These are phyloP conservation scores for Erigeron canadensis DNA, from an alignment of 129 eudicot species.

Conservation along the genomic window DNA sequence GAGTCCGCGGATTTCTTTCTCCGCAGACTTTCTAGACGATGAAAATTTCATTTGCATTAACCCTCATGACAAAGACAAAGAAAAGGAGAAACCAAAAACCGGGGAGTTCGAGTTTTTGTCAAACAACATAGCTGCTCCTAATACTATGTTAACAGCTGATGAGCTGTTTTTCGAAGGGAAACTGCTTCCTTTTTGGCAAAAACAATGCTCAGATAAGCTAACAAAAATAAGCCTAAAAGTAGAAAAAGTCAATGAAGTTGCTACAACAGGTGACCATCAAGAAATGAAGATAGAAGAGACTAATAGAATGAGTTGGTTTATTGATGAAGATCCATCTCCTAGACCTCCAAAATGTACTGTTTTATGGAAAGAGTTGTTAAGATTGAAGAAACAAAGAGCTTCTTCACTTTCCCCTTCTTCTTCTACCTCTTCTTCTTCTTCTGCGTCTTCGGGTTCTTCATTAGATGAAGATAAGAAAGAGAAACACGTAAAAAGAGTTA, in stretches of 20 bases:
- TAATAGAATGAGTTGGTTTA: slow-evolving; percentile 56
- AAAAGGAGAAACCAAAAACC: slow-evolving; percentile 17
- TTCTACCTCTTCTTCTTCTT: slow-evolving; percentile 62
- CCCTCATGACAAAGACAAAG: slow-evolving; percentile 32
- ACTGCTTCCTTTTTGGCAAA: slow-evolving; percentile 74
- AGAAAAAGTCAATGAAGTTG: slow-evolving; percentile 25
- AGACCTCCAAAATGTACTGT: slow-evolving; percentile 92
- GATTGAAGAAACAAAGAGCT: slow-evolving; percentile 63
- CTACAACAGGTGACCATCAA: slow-evolving; percentile 13
- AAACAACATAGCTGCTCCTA: slow-evolving; percentile 19
- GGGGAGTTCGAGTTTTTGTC: slow-evolving; percentile 81
- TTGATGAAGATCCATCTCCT: slow-evolving; percentile 95
- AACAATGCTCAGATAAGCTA: slow-evolving; percentile 60
- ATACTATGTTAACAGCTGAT: slow-evolving; percentile 69
- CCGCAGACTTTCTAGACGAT: slow-evolving; percentile 69
- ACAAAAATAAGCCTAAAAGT: slow-evolving; percentile 47
- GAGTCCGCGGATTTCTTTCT: slow-evolving; percentile 76
- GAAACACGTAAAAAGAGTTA: slow-evolving; percentile 46
- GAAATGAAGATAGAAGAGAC: slow-evolving; percentile 18
- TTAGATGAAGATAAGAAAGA: slow-evolving; percentile 51
- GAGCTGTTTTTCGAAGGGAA: slow-evolving; percentile 80
- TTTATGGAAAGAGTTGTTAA: slow-evolving; percentile 78
- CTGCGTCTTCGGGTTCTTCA: slow-evolving; percentile 53
- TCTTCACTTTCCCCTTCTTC: slow-evolving; percentile 56
- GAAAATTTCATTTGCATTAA: slow-evolving; percentile 57